These are phyloP conservation scores for Fraxinus floribunda DNA, from an alignment of 305 asterid species.

Conservation along the genomic window DNA sequence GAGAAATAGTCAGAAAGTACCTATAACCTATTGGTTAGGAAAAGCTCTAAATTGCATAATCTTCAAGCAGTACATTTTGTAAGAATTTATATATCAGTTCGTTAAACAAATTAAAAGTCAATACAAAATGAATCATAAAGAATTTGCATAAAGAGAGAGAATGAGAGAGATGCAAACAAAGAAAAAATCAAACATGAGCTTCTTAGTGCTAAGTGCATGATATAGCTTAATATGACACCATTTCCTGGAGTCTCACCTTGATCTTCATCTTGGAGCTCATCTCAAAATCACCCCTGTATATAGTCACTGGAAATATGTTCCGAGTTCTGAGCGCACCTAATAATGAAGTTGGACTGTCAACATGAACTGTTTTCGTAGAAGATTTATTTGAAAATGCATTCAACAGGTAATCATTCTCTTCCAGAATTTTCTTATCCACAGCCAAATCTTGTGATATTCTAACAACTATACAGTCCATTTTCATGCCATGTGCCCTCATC, in stretches of 20 bases:
- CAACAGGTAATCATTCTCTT: slow-evolving; percentile 80
- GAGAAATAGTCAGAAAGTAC: background rate
- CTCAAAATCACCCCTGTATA: slow-evolving; percentile 84
- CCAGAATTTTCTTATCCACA: slow-evolving; percentile 45
- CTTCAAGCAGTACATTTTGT: background rate
- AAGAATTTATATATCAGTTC: background rate
- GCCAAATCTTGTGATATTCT: slow-evolving; percentile 41
- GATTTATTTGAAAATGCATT: slow-evolving; percentile 55
- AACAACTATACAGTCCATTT: slow-evolving; percentile 74
- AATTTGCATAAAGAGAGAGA: background rate
- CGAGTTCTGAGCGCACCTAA: slow-evolving; percentile 92
- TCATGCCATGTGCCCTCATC: slow-evolving; percentile 78
- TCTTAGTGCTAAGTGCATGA: background rate
- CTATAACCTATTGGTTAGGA: background rate
- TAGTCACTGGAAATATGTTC: slow-evolving; percentile 72
- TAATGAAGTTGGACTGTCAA: slow-evolving; percentile 74
- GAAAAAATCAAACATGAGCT: background rate
- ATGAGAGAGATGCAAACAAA: background rate
- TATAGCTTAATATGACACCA: background rate
- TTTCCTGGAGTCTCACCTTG: slow-evolving; percentile 58
- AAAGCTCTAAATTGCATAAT: background rate
- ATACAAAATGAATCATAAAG: background rate
- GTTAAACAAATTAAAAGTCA: background rate
- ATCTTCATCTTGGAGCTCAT: slow-evolving; percentile 65
- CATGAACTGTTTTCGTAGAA: slow-evolving; percentile 61